phyloP scores from a whole-genome alignment of 345 rosid genomes.

The Pistacia vera region DNA sequence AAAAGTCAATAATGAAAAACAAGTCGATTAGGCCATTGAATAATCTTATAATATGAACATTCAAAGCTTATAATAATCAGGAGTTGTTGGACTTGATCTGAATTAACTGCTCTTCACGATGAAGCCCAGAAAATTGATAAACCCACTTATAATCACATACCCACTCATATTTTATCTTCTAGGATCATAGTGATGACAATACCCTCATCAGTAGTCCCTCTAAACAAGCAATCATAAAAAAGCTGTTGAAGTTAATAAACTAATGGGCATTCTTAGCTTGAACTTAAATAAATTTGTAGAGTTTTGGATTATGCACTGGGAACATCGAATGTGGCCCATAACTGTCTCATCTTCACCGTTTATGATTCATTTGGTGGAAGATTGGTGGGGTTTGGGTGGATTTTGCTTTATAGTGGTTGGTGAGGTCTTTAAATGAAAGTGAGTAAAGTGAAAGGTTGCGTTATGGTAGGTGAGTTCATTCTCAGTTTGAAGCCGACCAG shows the following conservation, averaged over 20 bases:
- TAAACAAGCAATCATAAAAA: not conserved
- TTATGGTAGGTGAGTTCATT: not conserved
- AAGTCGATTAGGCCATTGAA: not conserved
- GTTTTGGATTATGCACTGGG: not conserved
- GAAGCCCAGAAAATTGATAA: too few species aligned
- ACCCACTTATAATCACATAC: not conserved
- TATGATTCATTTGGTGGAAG: not conserved
- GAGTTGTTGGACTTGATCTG: too few species aligned
- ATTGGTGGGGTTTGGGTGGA: constrained; percentile 20
- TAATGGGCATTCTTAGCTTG: not conserved
- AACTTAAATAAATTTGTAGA: not conserved
- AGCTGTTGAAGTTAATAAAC: not conserved
- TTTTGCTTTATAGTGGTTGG: constrained; percentile 1
- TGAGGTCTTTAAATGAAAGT: not conserved
- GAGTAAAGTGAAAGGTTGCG: not conserved
- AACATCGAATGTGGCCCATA: not conserved
- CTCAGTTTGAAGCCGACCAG: not conserved
- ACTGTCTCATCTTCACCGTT: not conserved
- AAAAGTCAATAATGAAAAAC: not conserved
- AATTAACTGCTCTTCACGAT: not conserved
- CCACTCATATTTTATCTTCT: not conserved
- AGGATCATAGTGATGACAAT: not conserved
- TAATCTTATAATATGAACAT: not conserved
- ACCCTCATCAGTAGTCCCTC: not conserved
- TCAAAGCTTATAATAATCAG: not conserved